Evolutionary conservation across 352 stramenopile genomes (phyloP).

Genomic region (Globisporangium iwayamae): DNA sequence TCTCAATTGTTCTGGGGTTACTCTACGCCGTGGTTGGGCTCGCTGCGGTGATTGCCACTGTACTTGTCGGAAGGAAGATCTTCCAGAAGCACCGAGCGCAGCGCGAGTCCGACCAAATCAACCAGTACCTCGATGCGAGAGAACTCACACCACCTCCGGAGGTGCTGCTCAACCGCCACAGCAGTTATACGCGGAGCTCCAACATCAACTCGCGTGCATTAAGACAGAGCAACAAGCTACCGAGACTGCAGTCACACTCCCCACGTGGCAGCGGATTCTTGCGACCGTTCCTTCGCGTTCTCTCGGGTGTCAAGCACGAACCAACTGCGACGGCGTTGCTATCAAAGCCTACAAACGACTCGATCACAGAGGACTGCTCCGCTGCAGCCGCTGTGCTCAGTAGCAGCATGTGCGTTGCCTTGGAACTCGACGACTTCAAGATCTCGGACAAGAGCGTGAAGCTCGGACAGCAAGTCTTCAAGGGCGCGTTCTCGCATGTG

Average conservation of each 20-base stretch:
- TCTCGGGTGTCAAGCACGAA: constrained; percentile 12
- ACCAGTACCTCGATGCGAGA: constrained; percentile 12
- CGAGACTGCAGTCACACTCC: constrained; percentile 9
- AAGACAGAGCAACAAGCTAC: neutral
- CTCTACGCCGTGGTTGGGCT: constrained; percentile 16
- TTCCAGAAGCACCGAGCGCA: constrained; percentile 9
- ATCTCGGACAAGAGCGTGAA: neutral
- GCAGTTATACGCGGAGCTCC: constrained; percentile 1
- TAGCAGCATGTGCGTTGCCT: constrained; percentile 1
- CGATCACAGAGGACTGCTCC: neutral
- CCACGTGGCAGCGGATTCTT: constrained; percentile 10
- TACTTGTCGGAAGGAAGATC: constrained; percentile 20
- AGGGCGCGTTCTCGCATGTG: neutral
- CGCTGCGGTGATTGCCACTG: constrained; percentile 5
- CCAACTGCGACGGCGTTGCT: neutral
- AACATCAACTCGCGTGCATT: neutral
- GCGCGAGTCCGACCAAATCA: constrained; percentile 19
- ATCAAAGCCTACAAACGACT: neutral
- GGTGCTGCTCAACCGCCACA: neutral
- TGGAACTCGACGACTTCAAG: constrained; percentile 2
- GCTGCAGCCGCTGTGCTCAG: neutral
- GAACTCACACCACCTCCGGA: constrained; percentile 4
- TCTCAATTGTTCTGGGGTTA: neutral
- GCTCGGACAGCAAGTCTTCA: neutral
- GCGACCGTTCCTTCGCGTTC: constrained; percentile 10